phyloP scores from a whole-genome alignment of 306 rosid species.

The Mimosa bimucronata region DNA sequence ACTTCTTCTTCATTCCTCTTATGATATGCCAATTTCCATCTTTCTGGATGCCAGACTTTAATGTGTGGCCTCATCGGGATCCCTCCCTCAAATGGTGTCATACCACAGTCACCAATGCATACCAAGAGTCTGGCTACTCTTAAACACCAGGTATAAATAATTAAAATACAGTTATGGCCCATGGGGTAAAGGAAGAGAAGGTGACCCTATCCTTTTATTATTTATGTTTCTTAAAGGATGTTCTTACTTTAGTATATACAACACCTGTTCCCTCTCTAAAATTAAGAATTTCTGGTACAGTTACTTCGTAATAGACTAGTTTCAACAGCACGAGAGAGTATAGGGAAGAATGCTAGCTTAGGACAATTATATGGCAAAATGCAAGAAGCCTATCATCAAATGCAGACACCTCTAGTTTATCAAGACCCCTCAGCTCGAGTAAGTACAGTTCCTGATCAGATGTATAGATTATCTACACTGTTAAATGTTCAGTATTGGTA shows the following conservation, averaged over 20 bases:
- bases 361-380: conserved; percentile 92
- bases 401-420: conserved; percentile 93
- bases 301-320: conserved; percentile 87
- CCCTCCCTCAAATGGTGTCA: conserved; percentile 97
- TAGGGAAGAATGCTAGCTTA: conserved; percentile 83
- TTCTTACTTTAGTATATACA: conserved; percentile 7
- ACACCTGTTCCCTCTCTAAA: conserved; percentile 7
- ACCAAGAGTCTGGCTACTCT: conserved; percentile 98
- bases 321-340: conserved; percentile 68
- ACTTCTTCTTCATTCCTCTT: background rate
- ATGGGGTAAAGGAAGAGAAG: background rate
- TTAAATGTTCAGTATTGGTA: background rate
- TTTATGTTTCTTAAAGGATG: background rate
- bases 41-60: conserved; percentile 65
- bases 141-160: conserved; percentile 76
- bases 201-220: background rate
- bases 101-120: conserved; percentile 99
- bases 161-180: background rate
- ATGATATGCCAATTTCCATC: conserved; percentile 7
- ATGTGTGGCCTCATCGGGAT: conserved; percentile 92
- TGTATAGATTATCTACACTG: background rate
- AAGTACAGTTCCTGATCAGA: conserved; percentile 32
- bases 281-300: conserved; percentile 47
- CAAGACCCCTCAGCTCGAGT: conserved; percentile 77
- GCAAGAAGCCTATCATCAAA: conserved; percentile 93